Evolutionary conservation across 768 basidiomycete species (phyloP).

Genomic region (Hemileccinum impolitum): DNA sequence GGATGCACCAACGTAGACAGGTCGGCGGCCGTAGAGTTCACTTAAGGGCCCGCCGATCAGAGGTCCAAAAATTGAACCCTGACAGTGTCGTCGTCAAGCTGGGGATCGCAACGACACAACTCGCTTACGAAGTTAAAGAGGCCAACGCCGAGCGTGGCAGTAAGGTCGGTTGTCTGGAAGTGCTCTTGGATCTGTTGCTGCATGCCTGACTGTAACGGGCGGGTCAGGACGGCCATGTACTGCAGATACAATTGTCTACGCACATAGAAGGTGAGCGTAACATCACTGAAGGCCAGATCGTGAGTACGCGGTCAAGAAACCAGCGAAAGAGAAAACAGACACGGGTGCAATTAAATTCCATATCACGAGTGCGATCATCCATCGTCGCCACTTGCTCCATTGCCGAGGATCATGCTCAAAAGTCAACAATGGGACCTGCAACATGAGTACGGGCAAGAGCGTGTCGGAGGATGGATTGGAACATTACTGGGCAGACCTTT

Average conservation of each 20-base stretch:
- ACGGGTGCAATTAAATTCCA: conserved; percentile 30
- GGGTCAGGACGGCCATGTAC: neutral
- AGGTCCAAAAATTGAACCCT: conserved; percentile 23
- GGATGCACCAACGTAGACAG: conserved; percentile 19
- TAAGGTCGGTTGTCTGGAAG: conserved; percentile 14
- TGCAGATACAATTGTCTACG: neutral
- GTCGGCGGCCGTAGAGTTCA: conserved; percentile 22
- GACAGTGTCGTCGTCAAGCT: neutral
- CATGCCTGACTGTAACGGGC: conserved; percentile 17
- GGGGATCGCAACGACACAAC: neutral
- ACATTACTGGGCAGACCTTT: conserved; percentile 1
- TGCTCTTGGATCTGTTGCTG: conserved; percentile 21
- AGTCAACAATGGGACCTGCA: conserved; percentile 13
- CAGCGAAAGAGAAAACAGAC: conserved; percentile 10
- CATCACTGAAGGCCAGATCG: conserved; percentile 13
- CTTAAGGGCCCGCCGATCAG: conserved; percentile 22
- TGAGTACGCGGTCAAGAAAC: conserved; percentile 5
- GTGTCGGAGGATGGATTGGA: neutral
- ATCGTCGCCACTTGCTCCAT: conserved; percentile 28
- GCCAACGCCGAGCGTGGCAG: conserved; percentile 19
- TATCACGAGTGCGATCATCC: conserved; percentile 26
- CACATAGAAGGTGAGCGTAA: conserved; percentile 29
- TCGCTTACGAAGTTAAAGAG: conserved; percentile 20
- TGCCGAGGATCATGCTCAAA: conserved; percentile 23
- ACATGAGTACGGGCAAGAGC: conserved; percentile 14